Conservation (phyloP, 1,284 basidiomycete genomes). For the Rhodofomes roseus region DNA sequence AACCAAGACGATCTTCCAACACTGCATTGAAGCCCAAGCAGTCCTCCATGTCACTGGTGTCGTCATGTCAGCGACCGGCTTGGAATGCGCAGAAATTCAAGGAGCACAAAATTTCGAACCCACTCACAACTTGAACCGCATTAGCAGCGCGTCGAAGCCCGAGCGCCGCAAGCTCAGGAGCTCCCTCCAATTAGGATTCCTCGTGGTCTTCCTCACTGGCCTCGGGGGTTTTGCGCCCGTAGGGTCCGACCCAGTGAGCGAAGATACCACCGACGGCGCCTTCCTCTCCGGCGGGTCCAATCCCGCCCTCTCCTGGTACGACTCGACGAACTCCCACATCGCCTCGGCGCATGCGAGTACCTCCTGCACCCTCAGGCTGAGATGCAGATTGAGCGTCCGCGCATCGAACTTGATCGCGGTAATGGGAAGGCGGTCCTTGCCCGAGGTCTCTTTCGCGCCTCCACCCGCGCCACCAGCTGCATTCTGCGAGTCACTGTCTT, state of each 20-base stretch:
- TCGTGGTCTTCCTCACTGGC: not conserved
- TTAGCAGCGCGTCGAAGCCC: constrained; percentile 51
- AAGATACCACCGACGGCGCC: not conserved
- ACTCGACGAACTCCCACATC: constrained; percentile 72
- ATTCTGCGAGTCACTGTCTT: not conserved
- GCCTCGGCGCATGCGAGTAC: constrained; percentile 62
- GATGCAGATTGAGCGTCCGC: constrained; percentile 54
- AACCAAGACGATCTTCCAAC: constrained; percentile 45
- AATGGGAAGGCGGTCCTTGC: constrained; percentile 42
- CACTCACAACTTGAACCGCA: constrained; percentile 57
- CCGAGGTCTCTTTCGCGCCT: not conserved
- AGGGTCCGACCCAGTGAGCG: not conserved
- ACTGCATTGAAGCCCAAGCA: constrained; percentile 43
- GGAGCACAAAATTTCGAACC: too few relatives aligned
- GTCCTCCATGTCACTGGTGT: constrained; percentile 59
- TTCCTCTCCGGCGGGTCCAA: not conserved
- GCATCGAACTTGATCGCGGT: constrained; percentile 49
- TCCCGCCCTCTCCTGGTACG: constrained; percentile 35
- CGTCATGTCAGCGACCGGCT: not conserved
- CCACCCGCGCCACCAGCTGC: not conserved
- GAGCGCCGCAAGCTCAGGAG: constrained; percentile 31
- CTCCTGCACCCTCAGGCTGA: constrained; percentile 53
- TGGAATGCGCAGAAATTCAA: too few relatives aligned
- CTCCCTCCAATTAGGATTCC: constrained; percentile 34
- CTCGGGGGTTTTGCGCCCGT: not conserved